Evolutionary conservation across 2,329 filamentous ascomycete genomes (phyloP), one percentile per base, ranked within the genome.

Genomic region (Sporothrix inflata): DNA sequence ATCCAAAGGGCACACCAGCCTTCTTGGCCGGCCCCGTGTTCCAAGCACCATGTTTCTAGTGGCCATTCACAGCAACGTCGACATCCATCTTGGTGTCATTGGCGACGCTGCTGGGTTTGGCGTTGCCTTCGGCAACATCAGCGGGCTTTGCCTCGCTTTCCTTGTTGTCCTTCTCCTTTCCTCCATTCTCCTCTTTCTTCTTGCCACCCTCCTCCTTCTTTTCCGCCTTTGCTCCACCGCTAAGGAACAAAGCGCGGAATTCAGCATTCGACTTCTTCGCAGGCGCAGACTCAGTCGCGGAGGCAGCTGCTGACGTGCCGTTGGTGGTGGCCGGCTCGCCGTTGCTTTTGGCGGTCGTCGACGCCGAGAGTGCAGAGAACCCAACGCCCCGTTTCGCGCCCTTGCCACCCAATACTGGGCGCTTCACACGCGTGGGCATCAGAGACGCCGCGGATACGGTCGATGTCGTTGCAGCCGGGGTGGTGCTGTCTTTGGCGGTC

Each of bases 381-480:
- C 84, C 85, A 6, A 86, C 74, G 12, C 82, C 83, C 70, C 82
- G 80, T 72, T 83, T 86, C 34, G 79, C 79, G 2, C 79, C 82
- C 71, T 77, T 77, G 55, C 79, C 80, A 51, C 84, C 84, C n/a
- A 83, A 71, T 2, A 80, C 80, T 12, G 84, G 81, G 24, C 85
- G 81, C 70, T 84, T 82, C 40, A 86, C 76, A 24, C 78, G 76
- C 71, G 84, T 83, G 19, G 83, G 82, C 79, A 87, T 84, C 57
- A 86, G 79, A 14, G 75, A 78, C 34, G 78, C 73, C 19, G 78
- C 70, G 8, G 74, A 71, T 34, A 27, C 45, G 4, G 68, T 19
- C 3, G 57, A 16, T 34, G 66, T 6, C 11, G 69, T 14, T 27
- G 57, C 45, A 4, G 70, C 7, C 5, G 27, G 14, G 12, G 14